Conservation (phyloP, 1,139 yeast species). For the Lodderomyces oxycetoniae region DNA sequence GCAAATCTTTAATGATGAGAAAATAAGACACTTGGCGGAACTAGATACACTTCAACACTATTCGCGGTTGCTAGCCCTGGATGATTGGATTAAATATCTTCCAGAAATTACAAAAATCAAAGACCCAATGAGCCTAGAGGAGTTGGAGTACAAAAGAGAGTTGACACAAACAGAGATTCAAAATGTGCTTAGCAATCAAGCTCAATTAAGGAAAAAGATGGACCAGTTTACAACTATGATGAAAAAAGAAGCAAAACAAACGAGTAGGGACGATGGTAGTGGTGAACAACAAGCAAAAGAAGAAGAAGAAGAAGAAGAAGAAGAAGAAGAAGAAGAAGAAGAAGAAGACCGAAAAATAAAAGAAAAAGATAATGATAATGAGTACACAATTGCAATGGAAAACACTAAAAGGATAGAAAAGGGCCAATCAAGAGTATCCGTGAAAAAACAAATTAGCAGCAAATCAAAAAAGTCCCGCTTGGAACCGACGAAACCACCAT, state of each 20-base stretch:
- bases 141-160: slow-evolving; percentile 45
- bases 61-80: slow-evolving; percentile 41
- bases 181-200: slow-evolving; percentile 43
- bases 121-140: slow-evolving; percentile 42
- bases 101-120: slow-evolving; percentile 51
- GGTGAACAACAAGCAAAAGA: slow-evolving; percentile 14
- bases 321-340: slow-evolving; percentile 19
- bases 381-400: not conserved
- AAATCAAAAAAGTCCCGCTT: not conserved
- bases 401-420: not conserved
- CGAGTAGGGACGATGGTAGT: slow-evolving; percentile 2
- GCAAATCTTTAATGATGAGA: slow-evolving; percentile 56
- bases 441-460: too few relatives aligned
- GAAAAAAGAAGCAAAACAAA: slow-evolving; percentile 23
- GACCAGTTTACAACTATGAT: slow-evolving; percentile 17
- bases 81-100: slow-evolving; percentile 53
- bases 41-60: slow-evolving; percentile 47
- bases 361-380: not conserved
- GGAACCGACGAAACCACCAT: not conserved
- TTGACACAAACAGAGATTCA: slow-evolving; percentile 51
- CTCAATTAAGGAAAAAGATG: slow-evolving; percentile 37
- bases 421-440: not conserved
- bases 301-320: slow-evolving; percentile 18
- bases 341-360: slow-evolving; percentile 20
- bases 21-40: slow-evolving; percentile 46